phyloP scores from a whole-genome alignment of 1,139 yeast genomes.

The Lodderomyces elongisporus region DNA sequence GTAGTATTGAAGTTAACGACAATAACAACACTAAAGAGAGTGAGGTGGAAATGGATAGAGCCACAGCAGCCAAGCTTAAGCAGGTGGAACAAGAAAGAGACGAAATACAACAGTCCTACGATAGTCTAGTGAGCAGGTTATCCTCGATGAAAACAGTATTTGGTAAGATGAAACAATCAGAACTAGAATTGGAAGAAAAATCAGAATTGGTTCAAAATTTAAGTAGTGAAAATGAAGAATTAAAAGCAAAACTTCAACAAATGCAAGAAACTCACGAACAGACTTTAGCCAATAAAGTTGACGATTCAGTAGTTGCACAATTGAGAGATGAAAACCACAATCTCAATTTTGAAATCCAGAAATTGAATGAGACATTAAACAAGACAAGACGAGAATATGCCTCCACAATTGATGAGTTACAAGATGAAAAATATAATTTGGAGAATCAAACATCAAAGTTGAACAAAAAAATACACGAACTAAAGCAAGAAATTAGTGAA shows the following conservation, averaged over 20 bases:
- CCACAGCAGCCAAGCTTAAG: conserved; percentile 3
- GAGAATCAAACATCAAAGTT: conserved; percentile 35
- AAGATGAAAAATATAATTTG: conserved; percentile 43
- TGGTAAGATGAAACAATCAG: conserved; percentile 70
- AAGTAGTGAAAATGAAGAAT: conserved; percentile 26
- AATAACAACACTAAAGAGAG: background rate
- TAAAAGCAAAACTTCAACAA: conserved; percentile 25
- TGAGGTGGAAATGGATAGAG: background rate
- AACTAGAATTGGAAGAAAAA: conserved; percentile 60
- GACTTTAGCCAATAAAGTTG: conserved; percentile 1
- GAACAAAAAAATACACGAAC: conserved; percentile 34
- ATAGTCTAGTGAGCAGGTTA: conserved; percentile 65
- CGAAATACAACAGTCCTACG: conserved; percentile 66
- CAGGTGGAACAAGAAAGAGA: conserved; percentile 48
- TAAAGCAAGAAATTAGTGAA: conserved; percentile 42
- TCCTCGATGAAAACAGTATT: conserved; percentile 77
- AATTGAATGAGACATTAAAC: conserved; percentile 48
- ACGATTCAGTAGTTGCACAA: background rate
- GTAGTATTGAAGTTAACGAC: too few species aligned
- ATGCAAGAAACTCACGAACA: conserved; percentile 8
- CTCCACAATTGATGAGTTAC: conserved; percentile 34
- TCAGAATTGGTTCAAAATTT: conserved; percentile 35
- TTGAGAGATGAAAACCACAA: conserved; percentile 42
- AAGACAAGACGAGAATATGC: conserved; percentile 44
- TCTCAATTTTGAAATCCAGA: conserved; percentile 64